Evolutionary conservation across 768 basidiomycete species (phyloP).

Genomic region (Boletellus ananiceps): DNA sequence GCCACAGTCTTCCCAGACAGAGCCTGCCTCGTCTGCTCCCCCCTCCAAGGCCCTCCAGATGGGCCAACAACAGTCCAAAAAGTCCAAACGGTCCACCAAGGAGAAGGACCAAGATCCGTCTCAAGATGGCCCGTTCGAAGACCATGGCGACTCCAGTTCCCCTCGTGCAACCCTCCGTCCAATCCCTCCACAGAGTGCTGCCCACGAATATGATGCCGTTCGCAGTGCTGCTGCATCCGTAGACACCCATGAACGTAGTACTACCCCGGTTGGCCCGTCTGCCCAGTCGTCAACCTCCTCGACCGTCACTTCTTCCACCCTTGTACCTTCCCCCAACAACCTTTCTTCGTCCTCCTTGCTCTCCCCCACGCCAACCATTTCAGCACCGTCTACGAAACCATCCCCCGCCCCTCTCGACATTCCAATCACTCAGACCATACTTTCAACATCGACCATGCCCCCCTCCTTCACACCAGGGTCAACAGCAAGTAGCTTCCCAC

Average conservation of each 20-base stretch:
- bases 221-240: slow-evolving; percentile 32
- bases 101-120: slow-evolving; percentile 60
- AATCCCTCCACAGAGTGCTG: slow-evolving; percentile 39
- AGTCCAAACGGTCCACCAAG: slow-evolving; percentile 64
- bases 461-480: slow-evolving; percentile 50
- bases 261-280: slow-evolving; percentile 39
- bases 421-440: slow-evolving; percentile 78
- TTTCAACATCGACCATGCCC: slow-evolving; percentile 59
- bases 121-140: slow-evolving; percentile 41
- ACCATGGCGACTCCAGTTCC: slow-evolving; percentile 31
- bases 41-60: slow-evolving; percentile 46
- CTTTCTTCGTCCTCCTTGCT: slow-evolving; percentile 40
- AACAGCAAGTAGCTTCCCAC: slow-evolving; percentile 35
- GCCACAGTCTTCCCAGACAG: slow-evolving; percentile 69
- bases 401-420: slow-evolving; percentile 65
- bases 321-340: slow-evolving; percentile 35
- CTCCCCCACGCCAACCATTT: slow-evolving; percentile 9
- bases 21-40: slow-evolving; percentile 45
- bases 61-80: slow-evolving; percentile 85
- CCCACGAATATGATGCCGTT: slow-evolving; percentile 32
- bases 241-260: slow-evolving; percentile 30
- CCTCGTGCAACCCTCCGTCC: slow-evolving; percentile 43
- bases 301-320: slow-evolving; percentile 33
- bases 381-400: slow-evolving; percentile 33
- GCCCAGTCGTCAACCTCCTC: slow-evolving; percentile 32